These are phyloP conservation scores for Talaromyces marneffei DNA, from an alignment of 2,329 filamentous ascomycete genomes.

Conservation along the genomic window DNA sequence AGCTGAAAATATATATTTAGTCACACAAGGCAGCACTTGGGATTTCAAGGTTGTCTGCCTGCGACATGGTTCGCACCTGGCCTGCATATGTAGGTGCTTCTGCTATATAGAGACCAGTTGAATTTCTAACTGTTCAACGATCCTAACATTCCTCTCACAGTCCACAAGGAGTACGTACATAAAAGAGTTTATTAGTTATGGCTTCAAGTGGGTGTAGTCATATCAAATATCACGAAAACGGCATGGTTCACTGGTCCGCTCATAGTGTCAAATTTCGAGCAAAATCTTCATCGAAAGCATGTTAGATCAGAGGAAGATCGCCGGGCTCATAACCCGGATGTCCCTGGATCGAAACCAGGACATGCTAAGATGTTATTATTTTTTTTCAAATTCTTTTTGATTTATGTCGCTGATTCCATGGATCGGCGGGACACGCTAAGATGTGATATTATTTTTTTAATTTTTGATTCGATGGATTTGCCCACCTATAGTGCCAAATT, in stretches of 20 bases:
- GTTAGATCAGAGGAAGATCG: constrained; percentile 3
- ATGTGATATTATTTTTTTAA: too few relatives aligned
- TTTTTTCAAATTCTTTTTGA: neutral
- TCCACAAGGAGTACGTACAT: neutral
- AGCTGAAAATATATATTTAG: too few relatives aligned
- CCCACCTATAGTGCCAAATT: neutral
- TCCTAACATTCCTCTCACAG: neutral
- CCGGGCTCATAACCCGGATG: constrained; percentile 4
- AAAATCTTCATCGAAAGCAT: neutral
- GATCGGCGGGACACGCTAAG: too few relatives aligned
- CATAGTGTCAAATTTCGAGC: neutral
- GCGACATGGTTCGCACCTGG: too few relatives aligned
- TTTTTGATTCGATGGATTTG: too few relatives aligned
- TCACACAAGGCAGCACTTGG: too few relatives aligned
- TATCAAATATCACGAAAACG: neutral
- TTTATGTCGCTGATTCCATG: neutral
- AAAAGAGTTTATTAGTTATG: neutral
- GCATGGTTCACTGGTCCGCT: neutral
- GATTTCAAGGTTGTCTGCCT: too few relatives aligned
- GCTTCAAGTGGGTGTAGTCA: neutral
- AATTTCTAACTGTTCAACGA: too few relatives aligned
- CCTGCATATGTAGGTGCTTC: too few relatives aligned
- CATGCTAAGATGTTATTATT: neutral
- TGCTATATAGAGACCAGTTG: too few relatives aligned
- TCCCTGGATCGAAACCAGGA: constrained; percentile 2